A percentile compares a stretch with the other conserved stretches of the same genome.
Conservation (phyloP, 2,329 filamentous ascomycete genomes). For the Pseudogymnoascus sp. region DNA sequence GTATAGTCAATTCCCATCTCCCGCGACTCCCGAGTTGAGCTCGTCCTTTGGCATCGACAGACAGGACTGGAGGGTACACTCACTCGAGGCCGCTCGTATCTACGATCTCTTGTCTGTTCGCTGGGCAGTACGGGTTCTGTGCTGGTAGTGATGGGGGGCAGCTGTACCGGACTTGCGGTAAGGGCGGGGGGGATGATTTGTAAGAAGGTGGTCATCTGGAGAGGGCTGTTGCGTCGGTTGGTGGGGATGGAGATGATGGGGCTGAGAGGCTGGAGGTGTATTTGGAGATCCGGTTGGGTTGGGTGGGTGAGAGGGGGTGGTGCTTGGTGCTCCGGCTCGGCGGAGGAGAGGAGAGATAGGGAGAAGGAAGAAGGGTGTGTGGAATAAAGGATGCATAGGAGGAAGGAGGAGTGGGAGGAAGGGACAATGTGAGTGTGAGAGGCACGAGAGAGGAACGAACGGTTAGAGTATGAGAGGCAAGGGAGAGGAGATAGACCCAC, state of each 20-base stretch:
- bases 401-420: not conserved
- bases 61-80: slow-evolving; percentile 29
- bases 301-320: not conserved
- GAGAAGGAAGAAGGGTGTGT: not conserved
- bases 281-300: not conserved
- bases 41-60: slow-evolving; percentile 34
- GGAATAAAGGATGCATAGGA: not conserved
- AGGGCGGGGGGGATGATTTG: too few relatives aligned
- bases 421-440: not conserved
- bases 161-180: too few relatives aligned
- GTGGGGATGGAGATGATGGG: not conserved
- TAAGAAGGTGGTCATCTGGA: not conserved
- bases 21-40: not conserved
- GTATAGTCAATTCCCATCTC: not conserved
- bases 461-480: too few relatives aligned
- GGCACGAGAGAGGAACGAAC: too few relatives aligned
- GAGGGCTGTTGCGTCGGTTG: not conserved
- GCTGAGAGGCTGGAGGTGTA: not conserved
- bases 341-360: not conserved
- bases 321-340: not conserved
- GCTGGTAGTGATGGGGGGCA: too few relatives aligned
- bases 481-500: not conserved
- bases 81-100: too few relatives aligned
- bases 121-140: too few relatives aligned
- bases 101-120: too few relatives aligned